Percentiles rank a stretch among this genome's conserved stretches.
Conservation (phyloP, 2,329 filamentous ascomycete species). For the Cytospora paraplurivora region DNA sequence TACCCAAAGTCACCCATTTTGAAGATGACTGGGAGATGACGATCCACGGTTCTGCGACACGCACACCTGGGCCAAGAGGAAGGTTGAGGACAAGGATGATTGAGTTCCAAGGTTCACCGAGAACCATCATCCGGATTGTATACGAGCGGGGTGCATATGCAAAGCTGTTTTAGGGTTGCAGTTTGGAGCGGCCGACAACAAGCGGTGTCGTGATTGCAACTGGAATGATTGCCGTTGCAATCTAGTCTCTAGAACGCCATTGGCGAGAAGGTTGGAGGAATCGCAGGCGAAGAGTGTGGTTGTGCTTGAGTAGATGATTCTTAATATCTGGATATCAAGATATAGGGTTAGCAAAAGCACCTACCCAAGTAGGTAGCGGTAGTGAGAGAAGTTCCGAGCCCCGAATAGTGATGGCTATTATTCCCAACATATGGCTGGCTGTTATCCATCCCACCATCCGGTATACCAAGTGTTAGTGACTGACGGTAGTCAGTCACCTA, state of each 20-base stretch:
- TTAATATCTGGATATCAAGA: no score
- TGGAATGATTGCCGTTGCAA: background rate
- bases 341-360: no score
- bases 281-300: no score
- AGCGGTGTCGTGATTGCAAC: background rate
- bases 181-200: background rate
- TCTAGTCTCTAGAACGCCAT: background rate
- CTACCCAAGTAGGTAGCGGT: no score
- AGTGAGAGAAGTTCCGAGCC: no score
- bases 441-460: no score
- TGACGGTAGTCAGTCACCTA: no score
- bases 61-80: background rate
- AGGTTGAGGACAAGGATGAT: background rate
- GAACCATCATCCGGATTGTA: background rate
- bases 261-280: no score
- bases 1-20: constrained; percentile 15
- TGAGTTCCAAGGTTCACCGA: background rate
- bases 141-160: background rate
- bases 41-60: background rate
- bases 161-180: background rate
- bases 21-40: background rate
- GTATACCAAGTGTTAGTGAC: no score
- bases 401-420: no score
- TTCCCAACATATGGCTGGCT: no score
- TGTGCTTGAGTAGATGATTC: no score